Evolutionary conservation across 1,284 basidiomycete genomes (phyloP), one percentile per base, ranked within the genome.

Genomic region (Cryptococcus sp.): DNA sequence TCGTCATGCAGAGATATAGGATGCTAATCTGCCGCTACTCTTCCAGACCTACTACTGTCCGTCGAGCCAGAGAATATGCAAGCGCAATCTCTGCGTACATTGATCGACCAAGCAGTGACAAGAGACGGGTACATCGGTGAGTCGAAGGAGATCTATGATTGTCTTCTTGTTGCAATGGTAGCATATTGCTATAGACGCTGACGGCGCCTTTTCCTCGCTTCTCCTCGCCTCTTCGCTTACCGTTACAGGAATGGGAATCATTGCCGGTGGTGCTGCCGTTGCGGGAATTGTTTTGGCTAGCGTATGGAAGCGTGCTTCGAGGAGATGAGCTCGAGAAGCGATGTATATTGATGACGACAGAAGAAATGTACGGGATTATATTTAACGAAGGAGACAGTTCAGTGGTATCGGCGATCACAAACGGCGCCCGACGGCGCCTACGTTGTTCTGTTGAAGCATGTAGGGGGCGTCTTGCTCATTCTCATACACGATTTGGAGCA

Each of bases 41-140:
- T 43, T 46, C 22, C 68, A 97, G 94, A 86, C 45, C 81, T 96
- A 20, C 83, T 99, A 3, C 80, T 98, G 49, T 89, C 92, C 65
- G 93, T 93, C 75, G 96, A 99, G 77, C 95, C 96, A 0, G 82
- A 86, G 54, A 99, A 99, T 75, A 79, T 97, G 67, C 96, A 99
- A 79, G 92, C 93, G 10, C 88, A 91, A 68, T 93, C 91, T 62
- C 82, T 99, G 46, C 83, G 83, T 5, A 81, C 84, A 43, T 83
- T 99, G 50, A 96, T 99, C 62, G 94, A 99, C 62, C 84, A 86
- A 67, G 91, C 88, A 23, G 88, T 96, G 41, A 84, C 89, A 45
- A 85, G 86, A 81, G 95, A 79, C 57, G 76, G 74, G 0, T 77
- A 78, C 63, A 76, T 78, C 51, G 78, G 77, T 77, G 52, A 54